Percentiles rank a stretch among this genome's conserved stretches.
These are phyloP conservation scores for Anisodus acutangulus DNA, from an alignment of 257 asterid species.

Conservation along the genomic window DNA sequence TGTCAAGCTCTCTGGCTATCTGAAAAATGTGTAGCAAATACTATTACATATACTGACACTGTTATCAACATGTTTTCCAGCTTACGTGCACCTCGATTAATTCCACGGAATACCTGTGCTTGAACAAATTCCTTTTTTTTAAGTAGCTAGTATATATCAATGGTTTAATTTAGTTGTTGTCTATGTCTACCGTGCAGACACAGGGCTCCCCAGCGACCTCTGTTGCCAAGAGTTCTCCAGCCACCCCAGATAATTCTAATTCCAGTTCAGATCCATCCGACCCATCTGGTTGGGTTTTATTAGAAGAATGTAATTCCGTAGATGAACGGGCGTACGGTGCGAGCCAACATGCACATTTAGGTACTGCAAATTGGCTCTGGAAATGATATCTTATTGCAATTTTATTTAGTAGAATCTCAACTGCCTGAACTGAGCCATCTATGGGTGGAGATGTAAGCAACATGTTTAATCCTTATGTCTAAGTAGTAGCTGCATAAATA, in stretches of 20 bases:
- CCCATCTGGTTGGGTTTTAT: slow-evolving; percentile 46
- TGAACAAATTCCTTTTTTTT: background rate
- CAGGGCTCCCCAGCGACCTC: slow-evolving; percentile 79
- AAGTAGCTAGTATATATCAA: background rate
- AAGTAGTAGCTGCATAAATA: background rate
- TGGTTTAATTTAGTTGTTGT: slow-evolving; percentile 5
- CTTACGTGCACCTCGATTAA: too few relatives aligned
- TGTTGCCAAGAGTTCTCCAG: slow-evolving; percentile 70
- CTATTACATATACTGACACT: background rate
- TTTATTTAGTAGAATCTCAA: slow-evolving; percentile 1
- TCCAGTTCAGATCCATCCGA: slow-evolving; percentile 47
- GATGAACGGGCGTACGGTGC: slow-evolving; percentile 40
- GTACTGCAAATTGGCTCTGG: slow-evolving; percentile 32
- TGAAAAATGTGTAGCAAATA: slow-evolving; percentile 12
- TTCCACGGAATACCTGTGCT: background rate
- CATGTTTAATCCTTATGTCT: slow-evolving; percentile 18
- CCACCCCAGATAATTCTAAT: slow-evolving; percentile 61
- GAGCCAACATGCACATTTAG: slow-evolving; percentile 37
- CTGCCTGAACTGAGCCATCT: slow-evolving; percentile 19
- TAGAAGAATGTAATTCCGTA: slow-evolving; percentile 53
- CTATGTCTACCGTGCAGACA: slow-evolving; percentile 41
- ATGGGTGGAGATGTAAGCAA: background rate
- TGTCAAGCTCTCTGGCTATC: slow-evolving; percentile 20
- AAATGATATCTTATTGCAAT: background rate
- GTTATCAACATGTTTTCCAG: background rate